A percentile compares a stretch with the other conserved stretches of the same genome.
phyloP scores from a whole-genome alignment of 1,284 basidiomycete genomes.

The Naganishia sp. region DNA sequence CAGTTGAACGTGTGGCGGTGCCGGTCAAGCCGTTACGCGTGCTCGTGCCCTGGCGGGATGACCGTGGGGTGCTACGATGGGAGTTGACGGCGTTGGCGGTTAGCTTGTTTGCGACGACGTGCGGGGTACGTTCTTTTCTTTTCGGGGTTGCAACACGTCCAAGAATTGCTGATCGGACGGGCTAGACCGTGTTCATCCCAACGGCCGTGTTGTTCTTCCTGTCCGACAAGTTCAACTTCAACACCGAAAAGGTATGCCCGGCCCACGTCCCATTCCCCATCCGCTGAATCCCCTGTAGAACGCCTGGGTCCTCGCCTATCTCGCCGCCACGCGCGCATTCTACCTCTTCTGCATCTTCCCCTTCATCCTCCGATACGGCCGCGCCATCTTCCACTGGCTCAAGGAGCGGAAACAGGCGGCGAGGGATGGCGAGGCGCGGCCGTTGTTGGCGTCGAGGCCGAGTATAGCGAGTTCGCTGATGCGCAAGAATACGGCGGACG shows the following conservation, averaged over 20 bases:
- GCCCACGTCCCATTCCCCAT: not conserved
- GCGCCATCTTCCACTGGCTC: slow-evolving; percentile 37
- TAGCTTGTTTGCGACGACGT: slow-evolving; percentile 40
- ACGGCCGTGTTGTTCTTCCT: slow-evolving; percentile 43
- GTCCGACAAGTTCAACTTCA: slow-evolving; percentile 44
- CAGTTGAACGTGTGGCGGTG: slow-evolving; percentile 26
- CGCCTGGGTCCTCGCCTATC: slow-evolving; percentile 45
- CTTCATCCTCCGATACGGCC: slow-evolving; percentile 40
- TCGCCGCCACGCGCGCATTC: slow-evolving; percentile 40
- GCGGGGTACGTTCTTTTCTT: slow-evolving; percentile 36
- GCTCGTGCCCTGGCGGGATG: slow-evolving; percentile 39
- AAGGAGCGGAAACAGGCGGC: slow-evolving; percentile 22
- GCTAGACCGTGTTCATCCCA: slow-evolving; percentile 44
- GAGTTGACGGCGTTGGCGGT: slow-evolving; percentile 39
- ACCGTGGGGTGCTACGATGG: slow-evolving; percentile 38
- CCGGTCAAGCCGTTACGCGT: slow-evolving; percentile 42
- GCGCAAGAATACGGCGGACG: slow-evolving; percentile 34
- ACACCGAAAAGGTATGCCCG: slow-evolving; percentile 39
- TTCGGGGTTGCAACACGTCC: not conserved
- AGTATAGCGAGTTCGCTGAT: slow-evolving; percentile 25
- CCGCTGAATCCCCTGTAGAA: slow-evolving; percentile 34
- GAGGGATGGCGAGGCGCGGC: slow-evolving; percentile 31
- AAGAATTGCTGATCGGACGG: not conserved
- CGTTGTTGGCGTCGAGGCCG: slow-evolving; percentile 28
- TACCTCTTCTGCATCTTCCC: slow-evolving; percentile 45